These are phyloP conservation scores for Gelatoporia subvermispora DNA, from an alignment of 768 basidiomycete species.

Conservation along the genomic window DNA sequence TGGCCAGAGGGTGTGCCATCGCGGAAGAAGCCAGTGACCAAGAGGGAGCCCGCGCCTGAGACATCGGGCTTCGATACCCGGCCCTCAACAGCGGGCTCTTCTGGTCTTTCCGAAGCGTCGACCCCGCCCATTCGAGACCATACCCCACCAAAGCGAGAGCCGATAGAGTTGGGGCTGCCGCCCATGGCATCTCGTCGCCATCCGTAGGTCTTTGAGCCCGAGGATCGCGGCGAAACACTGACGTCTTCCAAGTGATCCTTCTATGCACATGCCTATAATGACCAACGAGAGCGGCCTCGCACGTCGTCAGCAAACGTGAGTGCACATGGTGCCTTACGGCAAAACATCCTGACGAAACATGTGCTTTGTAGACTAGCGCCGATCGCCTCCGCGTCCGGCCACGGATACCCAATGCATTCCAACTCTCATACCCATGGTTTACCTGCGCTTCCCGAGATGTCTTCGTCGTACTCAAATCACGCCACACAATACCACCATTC, in stretches of 20 bases:
- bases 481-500: conserved; percentile 46
- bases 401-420: conserved; percentile 43
- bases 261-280: conserved; percentile 16
- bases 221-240: background rate
- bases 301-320: conserved; percentile 5
- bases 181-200: conserved; percentile 36
- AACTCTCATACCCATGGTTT: conserved; percentile 34
- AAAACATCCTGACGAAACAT: conserved; percentile 4
- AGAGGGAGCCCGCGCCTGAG: conserved; percentile 41
- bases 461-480: conserved; percentile 40
- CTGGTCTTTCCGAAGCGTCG: conserved; percentile 65
- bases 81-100: conserved; percentile 74
- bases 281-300: conserved; percentile 9
- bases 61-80: conserved; percentile 46
- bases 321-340: background rate
- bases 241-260: conserved; percentile 17
- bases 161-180: conserved; percentile 33
- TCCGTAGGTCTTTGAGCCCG: conserved; percentile 24
- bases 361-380: conserved; percentile 6
- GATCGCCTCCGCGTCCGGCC: conserved; percentile 28
- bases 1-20: conserved; percentile 80
- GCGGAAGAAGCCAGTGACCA: conserved; percentile 57
- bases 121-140: conserved; percentile 67
- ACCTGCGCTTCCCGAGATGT: conserved; percentile 56
- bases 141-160: conserved; percentile 48